These are phyloP conservation scores for Vanrija sp. DNA, from an alignment of 1,284 basidiomycete genomes.

Conservation along the genomic window DNA sequence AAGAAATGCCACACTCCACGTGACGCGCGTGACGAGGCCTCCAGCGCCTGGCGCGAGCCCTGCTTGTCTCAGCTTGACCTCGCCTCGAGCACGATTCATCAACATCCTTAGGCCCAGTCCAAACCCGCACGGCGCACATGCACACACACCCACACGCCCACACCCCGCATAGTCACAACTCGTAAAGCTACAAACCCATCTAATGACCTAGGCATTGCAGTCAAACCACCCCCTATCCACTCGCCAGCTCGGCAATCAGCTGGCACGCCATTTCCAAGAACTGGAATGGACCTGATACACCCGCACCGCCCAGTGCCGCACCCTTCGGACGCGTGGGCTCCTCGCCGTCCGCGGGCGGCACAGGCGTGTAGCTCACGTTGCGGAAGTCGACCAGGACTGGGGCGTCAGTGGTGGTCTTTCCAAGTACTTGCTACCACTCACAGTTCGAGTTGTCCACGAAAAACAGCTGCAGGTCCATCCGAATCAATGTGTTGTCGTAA, in stretches of 20 bases:
- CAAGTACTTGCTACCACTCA: too few relatives aligned
- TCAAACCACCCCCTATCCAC: slow-evolving; percentile 19
- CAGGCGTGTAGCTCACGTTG: slow-evolving; percentile 84
- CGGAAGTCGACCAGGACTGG: slow-evolving; percentile 83
- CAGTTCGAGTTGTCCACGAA: slow-evolving; percentile 94
- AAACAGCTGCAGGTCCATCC: slow-evolving; percentile 97
- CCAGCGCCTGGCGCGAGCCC: too few relatives aligned
- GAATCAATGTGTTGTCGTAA: slow-evolving; percentile 83
- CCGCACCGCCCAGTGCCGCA: slow-evolving; percentile 61
- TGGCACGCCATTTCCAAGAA: slow-evolving; percentile 91
- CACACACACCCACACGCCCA: too few relatives aligned
- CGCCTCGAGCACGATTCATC: too few relatives aligned
- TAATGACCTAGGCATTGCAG: neutral
- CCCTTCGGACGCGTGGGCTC: slow-evolving; percentile 56
- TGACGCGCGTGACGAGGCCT: too few relatives aligned
- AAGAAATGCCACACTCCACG: too few relatives aligned
- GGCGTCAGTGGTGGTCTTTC: too few relatives aligned
- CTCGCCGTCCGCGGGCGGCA: slow-evolving; percentile 30
- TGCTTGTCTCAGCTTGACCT: too few relatives aligned
- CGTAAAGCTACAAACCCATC: slow-evolving; percentile 3
- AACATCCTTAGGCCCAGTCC: too few relatives aligned
- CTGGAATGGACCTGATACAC: slow-evolving; percentile 81
- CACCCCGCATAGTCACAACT: neutral
- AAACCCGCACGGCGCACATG: too few relatives aligned
- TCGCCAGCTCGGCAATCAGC: slow-evolving; percentile 54